Evolutionary conservation across 495 filamentous ascomycete genomes (phyloP).

Genomic region (Penicillium samsonianum): DNA sequence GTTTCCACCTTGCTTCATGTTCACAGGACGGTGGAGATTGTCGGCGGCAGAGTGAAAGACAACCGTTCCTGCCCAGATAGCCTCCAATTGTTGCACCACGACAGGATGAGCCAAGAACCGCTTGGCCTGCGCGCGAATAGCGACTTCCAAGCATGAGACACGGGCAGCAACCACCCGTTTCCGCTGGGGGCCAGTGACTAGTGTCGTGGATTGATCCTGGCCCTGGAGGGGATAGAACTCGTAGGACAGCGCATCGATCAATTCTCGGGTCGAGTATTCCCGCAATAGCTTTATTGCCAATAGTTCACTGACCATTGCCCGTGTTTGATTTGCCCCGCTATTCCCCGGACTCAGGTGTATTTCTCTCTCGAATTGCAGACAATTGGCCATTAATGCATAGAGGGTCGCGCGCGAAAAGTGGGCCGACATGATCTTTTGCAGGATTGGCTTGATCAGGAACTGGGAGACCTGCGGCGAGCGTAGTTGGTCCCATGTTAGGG

Average conservation of each 20-base stretch:
- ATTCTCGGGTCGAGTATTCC: constrained; percentile 83
- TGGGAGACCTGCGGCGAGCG: constrained; percentile 92
- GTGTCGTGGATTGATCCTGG: constrained; percentile 48
- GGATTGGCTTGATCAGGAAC: constrained; percentile 89
- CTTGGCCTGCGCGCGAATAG: constrained; percentile 87
- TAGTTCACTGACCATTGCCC: constrained; percentile 85
- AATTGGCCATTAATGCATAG: constrained; percentile 90
- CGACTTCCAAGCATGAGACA: constrained; percentile 86
- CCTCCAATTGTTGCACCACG: constrained; percentile 88
- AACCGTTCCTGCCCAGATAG: constrained; percentile 92
- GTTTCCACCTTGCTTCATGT: constrained; percentile 29
- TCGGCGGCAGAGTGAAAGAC: constrained; percentile 88
- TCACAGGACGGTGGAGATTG: constrained; percentile 64
- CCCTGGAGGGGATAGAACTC: constrained; percentile 93
- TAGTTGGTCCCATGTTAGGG: constrained; percentile 92
- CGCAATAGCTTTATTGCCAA: constrained; percentile 87
- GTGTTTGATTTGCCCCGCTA: constrained; percentile 75
- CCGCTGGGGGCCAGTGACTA: constrained; percentile 33
- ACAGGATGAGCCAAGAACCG: constrained; percentile 86
- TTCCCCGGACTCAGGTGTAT: constrained; percentile 76
- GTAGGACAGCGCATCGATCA: constrained; percentile 89
- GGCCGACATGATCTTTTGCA: constrained; percentile 74
- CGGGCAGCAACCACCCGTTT: constrained; percentile 59
- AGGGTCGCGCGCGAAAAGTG: constrained; percentile 84
- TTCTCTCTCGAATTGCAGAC: constrained; percentile 89